Base-by-base conservation (phyloP, 2,329 filamentous ascomycete genomes). In the Alternaria sp. region DNA sequence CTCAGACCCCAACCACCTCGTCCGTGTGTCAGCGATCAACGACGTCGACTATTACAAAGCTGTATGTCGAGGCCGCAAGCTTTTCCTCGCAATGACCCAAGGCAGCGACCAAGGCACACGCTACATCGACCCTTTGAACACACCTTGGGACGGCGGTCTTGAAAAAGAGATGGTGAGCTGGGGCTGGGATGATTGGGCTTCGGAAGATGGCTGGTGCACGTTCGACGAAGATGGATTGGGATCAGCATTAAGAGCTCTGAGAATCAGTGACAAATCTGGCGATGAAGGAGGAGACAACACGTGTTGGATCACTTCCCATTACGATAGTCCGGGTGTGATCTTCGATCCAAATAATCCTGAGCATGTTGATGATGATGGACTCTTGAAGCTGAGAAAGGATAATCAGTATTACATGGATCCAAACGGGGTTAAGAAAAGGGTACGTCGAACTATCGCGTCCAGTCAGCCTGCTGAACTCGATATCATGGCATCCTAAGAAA, bases 71-170 rank as follows among this genome's bases (percentile, higher is more conserved):
- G 39, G 39, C 21, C 51, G 31, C 14, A 53, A 45, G 28, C 51
- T 45, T 10, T 29, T 53, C 4, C 24, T 44, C 31, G 51, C 21
- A 10, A 44, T 53, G 51, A 44, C 39, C 3, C 29, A n/a, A 31
- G 40, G 29, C n/a, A n/a, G 14, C 14, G 23, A 24, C 10, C 39
- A 53, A 45, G 51, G 28, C 14, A 53, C 51, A 21, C 39, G 39
- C 5, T 53, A 34, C 14, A 28, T 45, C n/a, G 23, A 34, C 4
- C 29, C 51, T 10, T 40, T 53, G 14, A 14, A 2, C 6, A 17
- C 28, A 23, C 9, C 2, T 0, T 44, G 37, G 28, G 28, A 34
- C 39, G 31, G 40, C 28, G 23, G 3, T 1, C 4, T 53, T 1
- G 29, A 42, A 17, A 0, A 11, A 21, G 13, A 36, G 39, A 24